phyloP scores from a whole-genome alignment of 495 filamentous ascomycete genomes.

The Cladorrhinum samala region DNA sequence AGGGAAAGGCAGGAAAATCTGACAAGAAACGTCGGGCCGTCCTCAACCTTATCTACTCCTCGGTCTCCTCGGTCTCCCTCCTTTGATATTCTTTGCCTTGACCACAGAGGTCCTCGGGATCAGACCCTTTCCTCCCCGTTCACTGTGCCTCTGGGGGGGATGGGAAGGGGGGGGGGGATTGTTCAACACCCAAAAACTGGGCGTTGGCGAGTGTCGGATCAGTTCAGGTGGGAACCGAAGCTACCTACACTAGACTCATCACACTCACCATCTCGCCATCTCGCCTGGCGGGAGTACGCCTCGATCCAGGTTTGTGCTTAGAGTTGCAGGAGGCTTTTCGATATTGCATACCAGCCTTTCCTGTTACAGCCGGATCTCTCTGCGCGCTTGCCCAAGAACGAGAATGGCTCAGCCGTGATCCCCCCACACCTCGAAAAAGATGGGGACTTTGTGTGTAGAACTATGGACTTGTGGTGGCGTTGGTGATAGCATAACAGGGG shows the following conservation, averaged over 20 bases:
- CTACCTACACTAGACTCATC: conserved; percentile 4
- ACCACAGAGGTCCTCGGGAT: too few species aligned
- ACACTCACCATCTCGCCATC: background rate
- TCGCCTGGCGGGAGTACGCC: background rate
- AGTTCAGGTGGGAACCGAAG: background rate
- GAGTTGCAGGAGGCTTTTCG: conserved; percentile 3
- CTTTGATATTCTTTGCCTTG: too few species aligned
- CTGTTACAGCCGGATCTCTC: conserved; percentile 4
- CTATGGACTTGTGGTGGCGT: too few species aligned
- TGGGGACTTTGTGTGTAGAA: background rate
- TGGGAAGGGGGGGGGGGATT: too few species aligned
- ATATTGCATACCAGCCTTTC: conserved; percentile 6
- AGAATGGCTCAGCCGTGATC: conserved; percentile 3
- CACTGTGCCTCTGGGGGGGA: background rate
- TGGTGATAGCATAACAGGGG: background rate
- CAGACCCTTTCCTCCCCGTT: background rate
- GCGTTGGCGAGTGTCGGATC: too few species aligned
- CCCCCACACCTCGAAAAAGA: conserved; percentile 6
- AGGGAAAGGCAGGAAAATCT: background rate
- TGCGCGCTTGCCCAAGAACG: conserved; percentile 4
- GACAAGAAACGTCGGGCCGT: conserved; percentile 1
- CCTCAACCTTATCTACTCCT: conserved; percentile 9
- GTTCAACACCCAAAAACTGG: too few species aligned
- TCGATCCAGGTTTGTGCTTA: background rate
- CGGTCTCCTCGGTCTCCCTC: background rate